Conservation (phyloP, 805 yeast genomes). For the Maudiozyma saulgeensis region DNA sequence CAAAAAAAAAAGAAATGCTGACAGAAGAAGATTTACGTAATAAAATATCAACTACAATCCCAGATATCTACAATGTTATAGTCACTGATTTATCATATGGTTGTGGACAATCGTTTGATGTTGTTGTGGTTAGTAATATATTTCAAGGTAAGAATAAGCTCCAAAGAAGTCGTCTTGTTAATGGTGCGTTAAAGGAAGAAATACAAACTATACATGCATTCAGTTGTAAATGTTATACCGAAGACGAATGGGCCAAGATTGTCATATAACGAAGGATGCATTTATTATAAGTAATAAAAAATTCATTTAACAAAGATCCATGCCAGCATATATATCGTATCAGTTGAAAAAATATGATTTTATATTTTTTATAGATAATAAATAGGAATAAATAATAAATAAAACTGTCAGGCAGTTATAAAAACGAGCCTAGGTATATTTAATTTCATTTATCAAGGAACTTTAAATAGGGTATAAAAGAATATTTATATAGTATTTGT, state of each 20-base stretch:
- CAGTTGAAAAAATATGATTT: background rate
- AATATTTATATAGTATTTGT: slow-evolving; percentile 1
- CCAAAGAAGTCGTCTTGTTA: slow-evolving; percentile 80
- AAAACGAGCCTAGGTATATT: background rate
- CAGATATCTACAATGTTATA: slow-evolving; percentile 25
- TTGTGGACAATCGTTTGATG: slow-evolving; percentile 97
- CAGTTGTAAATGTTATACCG: slow-evolving; percentile 83
- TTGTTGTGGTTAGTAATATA: slow-evolving; percentile 61
- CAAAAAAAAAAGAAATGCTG: slow-evolving; percentile 3
- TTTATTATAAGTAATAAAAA: background rate
- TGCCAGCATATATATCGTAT: background rate
- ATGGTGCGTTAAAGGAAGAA: slow-evolving; percentile 70
- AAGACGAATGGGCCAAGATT: slow-evolving; percentile 67
- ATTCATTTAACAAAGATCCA: slow-evolving; percentile 1
- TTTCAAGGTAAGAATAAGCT: slow-evolving; percentile 79
- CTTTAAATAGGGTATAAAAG: background rate
- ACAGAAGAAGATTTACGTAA: slow-evolving; percentile 19
- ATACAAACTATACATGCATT: slow-evolving; percentile 87
- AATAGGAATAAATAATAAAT: background rate
- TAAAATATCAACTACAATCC: slow-evolving; percentile 19
- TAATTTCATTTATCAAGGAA: background rate
- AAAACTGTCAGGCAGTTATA: too few relatives aligned
- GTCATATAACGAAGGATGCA: slow-evolving; percentile 10
- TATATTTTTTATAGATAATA: background rate
- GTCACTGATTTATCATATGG: slow-evolving; percentile 58